phyloP scores from a whole-genome alignment of 202 grass and related monocot species.

The Alloteropsis angusta region DNA sequence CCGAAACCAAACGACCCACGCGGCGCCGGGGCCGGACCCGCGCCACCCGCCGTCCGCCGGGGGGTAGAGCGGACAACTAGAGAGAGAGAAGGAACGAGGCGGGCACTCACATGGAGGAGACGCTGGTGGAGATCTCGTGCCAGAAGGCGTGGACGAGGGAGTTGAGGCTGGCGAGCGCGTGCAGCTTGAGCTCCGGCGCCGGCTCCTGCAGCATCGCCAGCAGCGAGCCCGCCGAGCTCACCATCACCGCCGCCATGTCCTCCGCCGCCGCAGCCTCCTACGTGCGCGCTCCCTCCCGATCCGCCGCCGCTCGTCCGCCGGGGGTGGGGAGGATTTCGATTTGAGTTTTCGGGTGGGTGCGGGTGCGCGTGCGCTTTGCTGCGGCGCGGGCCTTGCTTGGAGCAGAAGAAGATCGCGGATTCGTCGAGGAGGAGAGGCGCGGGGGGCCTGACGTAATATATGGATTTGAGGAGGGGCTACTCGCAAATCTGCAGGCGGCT shows the following conservation, averaged over 20 bases:
- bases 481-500: neutral
- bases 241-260: constrained; percentile 35
- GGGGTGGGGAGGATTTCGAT: neutral
- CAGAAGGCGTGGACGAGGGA: constrained; percentile 79
- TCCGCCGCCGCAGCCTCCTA: neutral
- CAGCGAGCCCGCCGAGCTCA: constrained; percentile 85
- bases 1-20: neutral
- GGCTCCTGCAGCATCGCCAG: constrained; percentile 87
- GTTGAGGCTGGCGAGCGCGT: constrained; percentile 74
- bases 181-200: constrained; percentile 71
- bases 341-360: neutral
- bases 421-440: neutral
- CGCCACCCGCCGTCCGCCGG: neutral
- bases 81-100: neutral
- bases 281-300: neutral
- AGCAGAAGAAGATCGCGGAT: constrained; percentile 18
- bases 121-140: constrained; percentile 92
- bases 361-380: neutral
- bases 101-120: constrained; percentile 65
- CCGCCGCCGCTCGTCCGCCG: neutral
- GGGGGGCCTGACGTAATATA: neutral
- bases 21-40: neutral
- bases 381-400: neutral
- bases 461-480: neutral
- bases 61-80: neutral